phyloP scores from a whole-genome alignment of 1,139 yeast genomes.

The Nematodospora anomalae region DNA sequence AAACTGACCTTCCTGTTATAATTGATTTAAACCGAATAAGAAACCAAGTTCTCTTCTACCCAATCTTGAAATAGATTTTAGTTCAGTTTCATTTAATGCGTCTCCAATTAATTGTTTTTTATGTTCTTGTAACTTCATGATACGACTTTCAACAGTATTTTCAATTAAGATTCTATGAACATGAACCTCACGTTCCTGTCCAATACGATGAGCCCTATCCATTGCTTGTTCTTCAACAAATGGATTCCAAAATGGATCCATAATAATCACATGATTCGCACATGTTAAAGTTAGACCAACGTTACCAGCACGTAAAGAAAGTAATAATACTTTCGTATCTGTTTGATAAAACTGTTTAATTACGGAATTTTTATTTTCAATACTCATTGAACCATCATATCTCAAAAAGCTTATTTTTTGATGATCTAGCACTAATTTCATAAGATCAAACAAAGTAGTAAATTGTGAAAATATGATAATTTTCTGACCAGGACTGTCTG shows the following conservation, averaged over 20 bases:
- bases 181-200: constrained; percentile 73
- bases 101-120: constrained; percentile 75
- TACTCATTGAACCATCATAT: constrained; percentile 81
- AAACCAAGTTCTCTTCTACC: constrained; percentile 73
- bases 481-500: constrained; percentile 54
- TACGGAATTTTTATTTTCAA: constrained; percentile 60
- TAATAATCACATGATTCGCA: constrained; percentile 85
- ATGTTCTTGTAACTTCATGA: constrained; percentile 68
- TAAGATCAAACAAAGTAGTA: constrained; percentile 70
- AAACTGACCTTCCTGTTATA: constrained; percentile 10
- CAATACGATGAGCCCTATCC: constrained; percentile 92
- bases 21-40: constrained; percentile 67
- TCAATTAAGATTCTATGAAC: constrained; percentile 69
- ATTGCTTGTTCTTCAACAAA: constrained; percentile 95
- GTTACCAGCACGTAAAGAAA: constrained; percentile 88
- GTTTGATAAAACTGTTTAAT: constrained; percentile 64
- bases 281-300: constrained; percentile 90
- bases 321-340: constrained; percentile 54
- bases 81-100: constrained; percentile 73
- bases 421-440: constrained; percentile 55
- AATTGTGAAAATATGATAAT: constrained; percentile 83
- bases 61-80: constrained; percentile 62
- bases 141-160: constrained; percentile 82
- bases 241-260: constrained; percentile 98
- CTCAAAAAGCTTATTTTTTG: constrained; percentile 53